Evolutionary conservation across 495 filamentous ascomycete species (phyloP).

Genomic region (Neurospora sp.): DNA sequence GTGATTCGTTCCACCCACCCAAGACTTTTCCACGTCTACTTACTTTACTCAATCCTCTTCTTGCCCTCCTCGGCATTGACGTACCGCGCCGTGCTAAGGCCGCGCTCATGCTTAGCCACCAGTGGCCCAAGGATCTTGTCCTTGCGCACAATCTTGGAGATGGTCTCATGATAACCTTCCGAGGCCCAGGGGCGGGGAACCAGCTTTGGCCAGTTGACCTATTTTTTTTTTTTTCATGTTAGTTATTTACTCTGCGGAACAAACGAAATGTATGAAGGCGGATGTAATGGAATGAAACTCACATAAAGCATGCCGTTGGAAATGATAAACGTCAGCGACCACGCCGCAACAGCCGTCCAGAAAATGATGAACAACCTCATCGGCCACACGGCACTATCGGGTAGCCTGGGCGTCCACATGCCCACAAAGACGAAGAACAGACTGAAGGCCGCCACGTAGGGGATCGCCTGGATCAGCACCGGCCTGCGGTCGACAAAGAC

Average conservation of each 20-base stretch:
- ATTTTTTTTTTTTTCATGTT: background rate
- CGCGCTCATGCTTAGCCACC: constrained; percentile 64
- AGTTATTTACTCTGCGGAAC: background rate
- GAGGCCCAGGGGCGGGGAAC: constrained; percentile 74
- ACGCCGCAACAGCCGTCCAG: constrained; percentile 59
- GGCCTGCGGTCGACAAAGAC: constrained; percentile 84
- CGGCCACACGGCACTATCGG: constrained; percentile 63
- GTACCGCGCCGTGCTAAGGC: constrained; percentile 66
- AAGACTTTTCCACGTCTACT: background rate
- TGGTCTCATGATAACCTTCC: constrained; percentile 83
- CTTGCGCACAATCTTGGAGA: constrained; percentile 55
- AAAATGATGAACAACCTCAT: constrained; percentile 67
- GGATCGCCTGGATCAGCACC: constrained; percentile 75
- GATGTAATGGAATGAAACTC: constrained; percentile 31
- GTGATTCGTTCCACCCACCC: background rate
- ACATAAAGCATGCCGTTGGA: constrained; percentile 86
- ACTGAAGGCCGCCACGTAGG: constrained; percentile 81
- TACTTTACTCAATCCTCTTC: constrained; percentile 74
- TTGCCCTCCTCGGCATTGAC: constrained; percentile 88
- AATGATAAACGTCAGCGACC: constrained; percentile 63
- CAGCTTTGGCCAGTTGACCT: constrained; percentile 97
- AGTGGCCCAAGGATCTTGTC: constrained; percentile 67
- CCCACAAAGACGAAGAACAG: constrained; percentile 80
- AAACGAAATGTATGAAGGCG: background rate
- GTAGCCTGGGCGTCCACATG: constrained; percentile 55